Base-by-base conservation (phyloP, 2,329 filamentous ascomycete genomes). In the Curvularia sp. region DNA sequence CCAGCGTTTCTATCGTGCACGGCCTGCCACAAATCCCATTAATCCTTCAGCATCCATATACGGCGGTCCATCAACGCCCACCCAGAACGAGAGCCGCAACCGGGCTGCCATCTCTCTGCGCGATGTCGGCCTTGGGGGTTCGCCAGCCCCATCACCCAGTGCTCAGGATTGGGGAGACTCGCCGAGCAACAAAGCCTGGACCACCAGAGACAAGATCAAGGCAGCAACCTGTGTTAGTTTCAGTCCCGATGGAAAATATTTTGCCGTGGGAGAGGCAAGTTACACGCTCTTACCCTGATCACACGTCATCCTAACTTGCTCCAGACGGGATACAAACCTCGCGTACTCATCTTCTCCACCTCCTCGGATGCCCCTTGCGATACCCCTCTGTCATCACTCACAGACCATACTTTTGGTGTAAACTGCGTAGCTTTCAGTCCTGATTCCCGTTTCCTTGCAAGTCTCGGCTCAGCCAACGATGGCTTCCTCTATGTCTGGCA, bases 401-500 rank as follows among this genome's bases (percentile, higher is more conserved):
- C 87, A 53, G 95, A 99, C 72, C 95, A 99, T 77, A 89, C 87
- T 0, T 96, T 92, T 76, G 95, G 95, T 6, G 92, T 99, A 30
- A 89, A 88, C 57, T 90, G 91, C 34, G 87, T 99, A 32, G 90
- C 93, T 2, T 99, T 96, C 84, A 97, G 93, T 60, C 84, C 89
- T 0, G 92, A 97, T 75, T 92, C 91, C 12, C 89, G 86, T 64
- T 96, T 90, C 76, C 84, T 99, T 32, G 95, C 95, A 2, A 96
- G 93, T 19, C 83, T 99, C 12, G 95, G 95, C 27, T 87, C 90
- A 18, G 86, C 90, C 54, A 97, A 97, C 74, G 95, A 99, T 77
- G 94, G 94, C 1, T 98, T 96, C 73, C 82, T 99, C 19, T 96
- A 94, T 74, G 84, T 98, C 27, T 98, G 94, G 93, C 87, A 84